These are phyloP conservation scores for Trypanosoma rangeli DNA, from an alignment of 208 protist genomes.

Conservation along the genomic window DNA sequence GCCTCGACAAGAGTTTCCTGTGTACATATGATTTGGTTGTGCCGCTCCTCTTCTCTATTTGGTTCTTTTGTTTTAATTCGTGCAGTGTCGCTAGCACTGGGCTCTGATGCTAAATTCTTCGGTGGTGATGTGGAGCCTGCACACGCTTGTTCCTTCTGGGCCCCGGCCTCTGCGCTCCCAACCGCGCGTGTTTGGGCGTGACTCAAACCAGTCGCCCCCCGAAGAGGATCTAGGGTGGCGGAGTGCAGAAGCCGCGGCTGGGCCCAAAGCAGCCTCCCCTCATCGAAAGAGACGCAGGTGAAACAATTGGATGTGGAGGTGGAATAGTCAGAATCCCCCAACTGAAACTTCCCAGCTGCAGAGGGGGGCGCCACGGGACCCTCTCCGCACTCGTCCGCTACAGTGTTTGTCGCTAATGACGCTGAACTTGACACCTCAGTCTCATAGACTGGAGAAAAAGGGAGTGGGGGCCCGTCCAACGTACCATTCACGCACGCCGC, in stretches of 20 bases:
- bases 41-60: not conserved
- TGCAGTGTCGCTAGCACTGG: not conserved
- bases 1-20: not conserved
- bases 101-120: not conserved
- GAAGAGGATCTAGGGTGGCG: not conserved
- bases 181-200: too few species aligned
- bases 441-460: not conserved
- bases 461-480: not conserved
- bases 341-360: not conserved
- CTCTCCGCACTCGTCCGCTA: not conserved
- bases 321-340: not conserved
- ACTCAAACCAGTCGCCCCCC: not conserved
- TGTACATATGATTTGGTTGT: not conserved
- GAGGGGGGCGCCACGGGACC: not conserved
- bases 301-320: not conserved
- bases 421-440: not conserved
- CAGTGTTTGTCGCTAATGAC: not conserved
- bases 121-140: not conserved
- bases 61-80: not conserved
- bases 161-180: too few species aligned
- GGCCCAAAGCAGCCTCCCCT: not conserved
- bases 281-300: not conserved
- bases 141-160: not conserved
- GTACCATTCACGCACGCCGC: not conserved
- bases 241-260: not conserved